phyloP scores from a whole-genome alignment of 805 yeast genomes.

The Starmerella vitae region DNA sequence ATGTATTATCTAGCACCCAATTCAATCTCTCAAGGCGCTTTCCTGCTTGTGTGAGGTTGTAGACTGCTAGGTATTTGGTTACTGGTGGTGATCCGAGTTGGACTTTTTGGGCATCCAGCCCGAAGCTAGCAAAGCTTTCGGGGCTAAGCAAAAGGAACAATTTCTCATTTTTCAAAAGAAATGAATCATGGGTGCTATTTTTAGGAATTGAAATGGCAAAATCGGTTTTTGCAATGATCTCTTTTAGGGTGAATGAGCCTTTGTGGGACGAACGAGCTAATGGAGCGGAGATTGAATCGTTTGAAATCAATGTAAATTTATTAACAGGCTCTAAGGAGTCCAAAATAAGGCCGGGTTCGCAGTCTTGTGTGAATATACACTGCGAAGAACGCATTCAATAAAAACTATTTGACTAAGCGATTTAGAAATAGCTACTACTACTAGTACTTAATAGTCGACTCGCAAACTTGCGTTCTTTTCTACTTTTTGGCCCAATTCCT shows the following conservation, averaged over 20 bases:
- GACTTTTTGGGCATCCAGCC: slow-evolving; percentile 11
- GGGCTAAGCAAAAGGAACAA: slow-evolving; percentile 8
- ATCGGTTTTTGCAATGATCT: background rate
- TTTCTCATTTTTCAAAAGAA: slow-evolving; percentile 3
- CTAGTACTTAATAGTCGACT: too few species aligned
- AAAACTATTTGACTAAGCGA: too few species aligned
- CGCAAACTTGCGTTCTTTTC: too few species aligned
- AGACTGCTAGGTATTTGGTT: slow-evolving; percentile 7
- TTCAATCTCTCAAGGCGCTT: slow-evolving; percentile 8
- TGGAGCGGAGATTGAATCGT: background rate
- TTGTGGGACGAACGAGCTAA: background rate
- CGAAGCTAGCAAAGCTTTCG: slow-evolving; percentile 11
- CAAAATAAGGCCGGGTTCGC: background rate
- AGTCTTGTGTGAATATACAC: slow-evolving; percentile 3
- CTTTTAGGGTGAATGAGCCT: background rate
- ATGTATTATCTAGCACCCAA: slow-evolving; percentile 15
- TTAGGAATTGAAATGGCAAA: slow-evolving; percentile 6
- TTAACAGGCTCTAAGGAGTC: slow-evolving; percentile 3
- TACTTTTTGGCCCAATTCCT: too few species aligned
- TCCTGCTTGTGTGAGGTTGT: slow-evolving; percentile 2
- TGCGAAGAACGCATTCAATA: slow-evolving; percentile 8
- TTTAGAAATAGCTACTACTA: too few species aligned
- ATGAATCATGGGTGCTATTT: slow-evolving; percentile 3
- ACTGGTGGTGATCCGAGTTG: background rate
- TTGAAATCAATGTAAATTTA: slow-evolving; percentile 1